Conservation (phyloP, 1,284 basidiomycete species). For the Boletus sp. region DNA sequence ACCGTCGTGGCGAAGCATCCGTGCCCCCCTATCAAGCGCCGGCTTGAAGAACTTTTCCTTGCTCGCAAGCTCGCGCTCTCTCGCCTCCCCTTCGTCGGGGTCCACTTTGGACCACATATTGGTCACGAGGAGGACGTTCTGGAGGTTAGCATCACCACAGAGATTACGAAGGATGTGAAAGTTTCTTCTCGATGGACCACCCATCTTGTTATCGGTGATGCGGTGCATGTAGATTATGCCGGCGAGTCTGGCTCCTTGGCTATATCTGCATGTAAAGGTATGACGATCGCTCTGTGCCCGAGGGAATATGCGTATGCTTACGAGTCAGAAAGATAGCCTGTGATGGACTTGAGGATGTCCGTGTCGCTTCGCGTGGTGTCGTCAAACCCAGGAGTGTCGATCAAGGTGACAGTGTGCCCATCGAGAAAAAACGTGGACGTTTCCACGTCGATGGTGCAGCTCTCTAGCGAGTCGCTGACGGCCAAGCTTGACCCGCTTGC, state of each 20-base stretch:
- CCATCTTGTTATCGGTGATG: slow-evolving; percentile 48
- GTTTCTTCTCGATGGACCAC: slow-evolving; percentile 45
- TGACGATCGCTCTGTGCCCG: not conserved
- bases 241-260: slow-evolving; percentile 35
- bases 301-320: slow-evolving; percentile 14
- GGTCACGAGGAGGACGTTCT: slow-evolving; percentile 45
- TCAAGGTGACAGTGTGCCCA: slow-evolving; percentile 26
- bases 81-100: slow-evolving; percentile 28
- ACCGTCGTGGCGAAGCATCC: slow-evolving; percentile 36
- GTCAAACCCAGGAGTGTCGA: slow-evolving; percentile 41
- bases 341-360: slow-evolving; percentile 34
- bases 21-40: slow-evolving; percentile 39
- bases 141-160: slow-evolving; percentile 45
- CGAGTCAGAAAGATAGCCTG: slow-evolving; percentile 31
- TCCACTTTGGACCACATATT: slow-evolving; percentile 46
- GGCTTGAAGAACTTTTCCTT: slow-evolving; percentile 40
- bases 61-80: slow-evolving; percentile 33
- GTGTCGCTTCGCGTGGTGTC: slow-evolving; percentile 35
- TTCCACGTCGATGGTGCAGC: slow-evolving; percentile 33
- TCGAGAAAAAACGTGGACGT: slow-evolving; percentile 29
- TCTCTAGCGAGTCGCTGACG: slow-evolving; percentile 32
- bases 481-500: slow-evolving; percentile 30
- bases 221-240: slow-evolving; percentile 54
- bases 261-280: slow-evolving; percentile 30
- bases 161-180: slow-evolving; percentile 47